Percentiles rank a stretch among this genome's conserved stretches.
Evolutionary conservation across 345 rosid species (phyloP).

Genomic region (Carallia brachiata): DNA sequence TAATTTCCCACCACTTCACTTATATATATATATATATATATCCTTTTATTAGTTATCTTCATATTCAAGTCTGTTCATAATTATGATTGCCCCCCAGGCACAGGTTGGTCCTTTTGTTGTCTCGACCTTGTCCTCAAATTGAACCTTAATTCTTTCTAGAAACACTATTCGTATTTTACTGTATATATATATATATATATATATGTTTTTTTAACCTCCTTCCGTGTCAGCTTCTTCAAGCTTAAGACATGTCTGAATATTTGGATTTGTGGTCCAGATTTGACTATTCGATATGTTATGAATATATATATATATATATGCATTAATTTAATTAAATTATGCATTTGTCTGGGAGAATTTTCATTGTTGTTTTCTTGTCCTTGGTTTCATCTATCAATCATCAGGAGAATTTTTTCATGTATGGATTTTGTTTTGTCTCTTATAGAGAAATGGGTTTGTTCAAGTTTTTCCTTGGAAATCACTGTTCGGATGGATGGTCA

Average conservation of each 20-base stretch:
- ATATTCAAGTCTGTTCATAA: conserved; percentile 15
- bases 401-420: conserved; percentile 28
- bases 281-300: background rate
- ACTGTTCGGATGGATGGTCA: conserved; percentile 12
- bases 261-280: conserved; percentile 16
- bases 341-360: conserved; percentile 9
- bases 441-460: conserved; percentile 9
- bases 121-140: conserved; percentile 29
- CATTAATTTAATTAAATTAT: too few species aligned
- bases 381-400: conserved; percentile 38
- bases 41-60: conserved; percentile 9
- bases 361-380: conserved; percentile 4
- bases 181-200: background rate
- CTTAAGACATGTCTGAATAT: background rate
- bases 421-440: conserved; percentile 29
- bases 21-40: too few species aligned
- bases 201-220: background rate
- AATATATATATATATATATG: too few species aligned
- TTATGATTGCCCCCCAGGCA: conserved; percentile 24
- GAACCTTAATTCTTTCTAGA: conserved; percentile 25
- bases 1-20: conserved; percentile 8
- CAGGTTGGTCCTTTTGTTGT: conserved; percentile 25
- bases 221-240: conserved; percentile 12
- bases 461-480: conserved; percentile 13
- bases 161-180: conserved; percentile 6